Percentiles rank a stretch among this genome's conserved stretches.
Conservation (phyloP, 495 filamentous ascomycete species). For the Penicillium crystallinum region DNA sequence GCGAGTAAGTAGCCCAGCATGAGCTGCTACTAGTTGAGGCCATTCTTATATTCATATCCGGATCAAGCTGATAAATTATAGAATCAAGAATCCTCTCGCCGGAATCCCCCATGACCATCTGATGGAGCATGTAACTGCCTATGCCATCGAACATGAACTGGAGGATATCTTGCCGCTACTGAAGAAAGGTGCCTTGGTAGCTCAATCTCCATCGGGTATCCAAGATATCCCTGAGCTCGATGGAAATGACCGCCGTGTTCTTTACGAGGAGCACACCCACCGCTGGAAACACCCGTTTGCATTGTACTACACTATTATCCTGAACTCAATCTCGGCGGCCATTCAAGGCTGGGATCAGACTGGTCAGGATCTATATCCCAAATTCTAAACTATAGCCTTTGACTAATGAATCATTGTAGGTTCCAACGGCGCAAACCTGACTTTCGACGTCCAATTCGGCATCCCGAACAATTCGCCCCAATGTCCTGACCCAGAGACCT, state of each 20-base stretch:
- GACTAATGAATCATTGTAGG: slow-evolving; percentile 27
- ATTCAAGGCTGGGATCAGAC: slow-evolving; percentile 64
- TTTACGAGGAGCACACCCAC: slow-evolving; percentile 53
- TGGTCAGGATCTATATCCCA: slow-evolving; percentile 15
- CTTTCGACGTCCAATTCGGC: slow-evolving; percentile 51
- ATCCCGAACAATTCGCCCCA: slow-evolving; percentile 32
- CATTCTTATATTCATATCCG: neutral
- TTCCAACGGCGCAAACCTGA: slow-evolving; percentile 70
- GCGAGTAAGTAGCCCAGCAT: slow-evolving; percentile 11
- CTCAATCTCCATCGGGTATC: slow-evolving; percentile 52
- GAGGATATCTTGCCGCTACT: slow-evolving; percentile 45
- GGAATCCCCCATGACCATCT: slow-evolving; percentile 49
- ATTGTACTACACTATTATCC: slow-evolving; percentile 61
- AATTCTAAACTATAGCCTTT: neutral
- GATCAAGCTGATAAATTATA: slow-evolving; percentile 9
- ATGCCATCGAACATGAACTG: slow-evolving; percentile 48
- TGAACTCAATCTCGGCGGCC: slow-evolving; percentile 70
- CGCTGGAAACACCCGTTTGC: slow-evolving; percentile 60
- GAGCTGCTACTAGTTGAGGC: neutral
- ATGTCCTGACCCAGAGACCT: slow-evolving; percentile 33
- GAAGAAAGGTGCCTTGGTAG: slow-evolving; percentile 60
- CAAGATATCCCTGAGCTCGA: slow-evolving; percentile 52
- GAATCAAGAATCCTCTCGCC: slow-evolving; percentile 55
- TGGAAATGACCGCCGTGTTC: slow-evolving; percentile 47
- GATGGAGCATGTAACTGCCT: slow-evolving; percentile 50